Evolutionary conservation across 208 protist species (phyloP).

Genomic region (Wallacemonas sp.): DNA sequence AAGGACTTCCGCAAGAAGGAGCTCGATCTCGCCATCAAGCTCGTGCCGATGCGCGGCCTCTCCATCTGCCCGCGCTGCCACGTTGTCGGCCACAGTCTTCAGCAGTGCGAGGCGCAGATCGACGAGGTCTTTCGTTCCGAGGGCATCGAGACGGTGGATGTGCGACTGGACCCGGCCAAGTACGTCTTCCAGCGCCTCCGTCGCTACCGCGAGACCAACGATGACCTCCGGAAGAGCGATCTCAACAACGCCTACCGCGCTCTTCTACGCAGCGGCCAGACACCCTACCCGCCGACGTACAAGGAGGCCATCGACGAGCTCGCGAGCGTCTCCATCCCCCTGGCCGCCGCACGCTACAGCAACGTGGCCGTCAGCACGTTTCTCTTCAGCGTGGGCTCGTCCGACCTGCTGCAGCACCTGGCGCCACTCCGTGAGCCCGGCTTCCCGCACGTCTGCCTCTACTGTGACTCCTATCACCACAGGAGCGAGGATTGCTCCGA

Average conservation of each 20-base stretch:
- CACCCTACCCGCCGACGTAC: slow-evolving; percentile 60
- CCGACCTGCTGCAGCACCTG: slow-evolving; percentile 74
- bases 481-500: slow-evolving; percentile 55
- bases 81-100: slow-evolving; percentile 60
- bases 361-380: slow-evolving; percentile 84
- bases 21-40: slow-evolving; percentile 65
- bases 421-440: slow-evolving; percentile 47
- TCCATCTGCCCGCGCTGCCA: slow-evolving; percentile 64
- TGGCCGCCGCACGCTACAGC: slow-evolving; percentile 84
- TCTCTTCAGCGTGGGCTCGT: slow-evolving; percentile 72
- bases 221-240: slow-evolving; percentile 27
- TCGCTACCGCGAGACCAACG: slow-evolving; percentile 15
- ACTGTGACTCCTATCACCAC: slow-evolving; percentile 83
- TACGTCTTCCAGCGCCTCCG: slow-evolving; percentile 36
- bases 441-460: slow-evolving; percentile 87
- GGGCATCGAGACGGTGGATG: slow-evolving; percentile 48
- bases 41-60: slow-evolving; percentile 66
- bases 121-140: slow-evolving; percentile 44
- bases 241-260: slow-evolving; percentile 59
- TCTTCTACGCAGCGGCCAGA: slow-evolving; percentile 29
- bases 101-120: slow-evolving; percentile 52
- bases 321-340: slow-evolving; percentile 63
- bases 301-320: slow-evolving; percentile 66
- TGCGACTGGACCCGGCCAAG: slow-evolving; percentile 53
- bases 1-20: slow-evolving; percentile 87